Base-by-base conservation (phyloP, 495 filamentous ascomycete genomes). In the Astrothelium subdiscretum region DNA sequence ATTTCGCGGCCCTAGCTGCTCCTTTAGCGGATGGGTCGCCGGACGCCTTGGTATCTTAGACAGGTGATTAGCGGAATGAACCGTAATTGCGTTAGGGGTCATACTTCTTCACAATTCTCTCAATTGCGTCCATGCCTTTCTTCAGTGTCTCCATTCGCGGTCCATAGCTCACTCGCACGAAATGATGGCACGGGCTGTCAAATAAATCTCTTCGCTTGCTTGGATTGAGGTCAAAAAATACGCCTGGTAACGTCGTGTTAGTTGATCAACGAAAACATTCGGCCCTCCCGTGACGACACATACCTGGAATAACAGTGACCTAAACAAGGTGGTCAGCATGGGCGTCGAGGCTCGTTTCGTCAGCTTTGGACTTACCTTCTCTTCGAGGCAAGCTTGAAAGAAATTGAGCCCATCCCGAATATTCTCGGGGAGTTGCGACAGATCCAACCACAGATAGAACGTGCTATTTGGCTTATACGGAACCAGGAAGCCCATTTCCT, bases 321-420 rank as follows among this genome's bases (percentile, higher is more conserved):
- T 54, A 54, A 5, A 48, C 4, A 27, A 26, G 20, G 8, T 10
- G 24, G 6, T 54, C 15, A 54, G 48, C 4, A 8, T 29, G 11
- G 2, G 48, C 8, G 11, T 27, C 8, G 3, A 15, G 3, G 20
- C 22, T 27, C 15, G 3, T 27, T 29, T 29, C 8, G 24, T 3
- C 24, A 29, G 35, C 10, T 54, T 54, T 8, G 96, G 91, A 67
- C 96, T 95, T 63, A 94, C 88, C 79, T 92, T 94, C 80, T 96
- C 89, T 66, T 87, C 81, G 42, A 97, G 74, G 67, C 94, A 92
- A 31, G 89, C 89, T 71, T 92, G 86, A 82, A 97, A 96, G 82
- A 97, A 97, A 73, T 95, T 96, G 69, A 97, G 75, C 1, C 92
- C 92, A 72, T 96, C 92, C 60, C 85, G 85, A 72, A 97, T 94